Evolutionary conservation across 2,329 filamentous ascomycete genomes (phyloP).

Genomic region (Chrysoporthe deuterocubensis): DNA sequence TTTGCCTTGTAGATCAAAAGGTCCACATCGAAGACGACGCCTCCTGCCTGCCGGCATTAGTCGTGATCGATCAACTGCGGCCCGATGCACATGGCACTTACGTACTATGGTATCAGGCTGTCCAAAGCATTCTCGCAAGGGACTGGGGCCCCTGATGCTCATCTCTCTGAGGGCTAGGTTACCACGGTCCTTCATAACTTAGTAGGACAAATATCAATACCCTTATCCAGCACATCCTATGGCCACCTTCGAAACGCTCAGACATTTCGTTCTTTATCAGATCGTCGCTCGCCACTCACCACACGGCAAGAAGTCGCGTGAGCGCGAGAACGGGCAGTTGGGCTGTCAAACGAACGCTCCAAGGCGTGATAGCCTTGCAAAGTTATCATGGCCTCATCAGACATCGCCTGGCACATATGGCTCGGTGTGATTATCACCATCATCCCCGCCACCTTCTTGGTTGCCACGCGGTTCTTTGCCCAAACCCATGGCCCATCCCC

Average conservation of each 20-base stretch:
- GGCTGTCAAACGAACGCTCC: neutral
- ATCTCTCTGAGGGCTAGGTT: neutral
- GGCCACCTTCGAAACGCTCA: neutral
- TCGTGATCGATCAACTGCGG: constrained; percentile 1
- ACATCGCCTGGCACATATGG: constrained; percentile 19
- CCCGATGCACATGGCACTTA: neutral
- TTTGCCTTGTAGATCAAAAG: neutral
- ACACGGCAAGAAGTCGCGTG: neutral
- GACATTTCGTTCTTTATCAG: neutral
- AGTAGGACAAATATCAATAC: neutral
- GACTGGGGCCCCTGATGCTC: no score
- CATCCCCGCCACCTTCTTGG: constrained; percentile 13
- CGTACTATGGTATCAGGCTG: neutral
- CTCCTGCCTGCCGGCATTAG: constrained; percentile 1
- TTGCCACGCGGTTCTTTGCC: constrained; percentile 3
- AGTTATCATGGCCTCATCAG: neutral
- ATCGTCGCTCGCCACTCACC: neutral
- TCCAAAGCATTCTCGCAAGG: neutral
- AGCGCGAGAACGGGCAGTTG: neutral
- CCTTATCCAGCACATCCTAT: neutral
- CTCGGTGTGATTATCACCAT: constrained; percentile 10
- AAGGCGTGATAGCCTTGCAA: neutral
- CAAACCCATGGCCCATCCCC: constrained; percentile 2
- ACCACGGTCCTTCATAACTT: neutral
- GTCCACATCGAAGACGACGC: neutral